Conservation (phyloP, 2,329 filamentous ascomycete genomes). For the Talaromyces marneffei region DNA sequence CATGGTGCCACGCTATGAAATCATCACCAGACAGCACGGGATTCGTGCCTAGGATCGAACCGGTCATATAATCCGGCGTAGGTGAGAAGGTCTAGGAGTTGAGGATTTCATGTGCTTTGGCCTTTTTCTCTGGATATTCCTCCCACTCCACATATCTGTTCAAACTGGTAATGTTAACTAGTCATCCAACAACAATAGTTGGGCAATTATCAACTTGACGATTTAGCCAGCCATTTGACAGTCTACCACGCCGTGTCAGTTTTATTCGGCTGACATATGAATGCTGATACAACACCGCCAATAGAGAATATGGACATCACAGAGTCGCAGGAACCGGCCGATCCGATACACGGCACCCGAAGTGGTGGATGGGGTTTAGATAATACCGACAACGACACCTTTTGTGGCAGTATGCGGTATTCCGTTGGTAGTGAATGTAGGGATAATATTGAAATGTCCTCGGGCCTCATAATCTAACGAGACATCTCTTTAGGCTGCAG, state of each 20-base stretch:
- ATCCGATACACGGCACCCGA: too few relatives aligned
- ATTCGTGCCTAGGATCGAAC: conserved; percentile 52
- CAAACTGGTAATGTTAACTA: too few relatives aligned
- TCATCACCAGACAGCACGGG: conserved; percentile 52
- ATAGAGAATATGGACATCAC: too few relatives aligned
- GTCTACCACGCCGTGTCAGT: too few relatives aligned
- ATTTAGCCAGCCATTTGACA: too few relatives aligned
- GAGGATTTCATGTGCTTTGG: conserved; percentile 52
- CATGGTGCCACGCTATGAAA: conserved; percentile 56
- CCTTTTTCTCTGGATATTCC: conserved; percentile 62
- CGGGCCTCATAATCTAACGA: not conserved
- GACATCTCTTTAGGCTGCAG: not conserved
- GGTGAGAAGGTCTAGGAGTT: conserved; percentile 47
- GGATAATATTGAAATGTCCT: not conserved
- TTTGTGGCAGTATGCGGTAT: not conserved
- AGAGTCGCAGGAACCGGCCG: too few relatives aligned
- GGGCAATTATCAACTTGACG: too few relatives aligned
- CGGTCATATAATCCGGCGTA: conserved; percentile 52
- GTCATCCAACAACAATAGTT: too few relatives aligned
- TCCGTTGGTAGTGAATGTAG: not conserved
- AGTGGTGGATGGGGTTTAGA: too few relatives aligned
- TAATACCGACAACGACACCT: not conserved
- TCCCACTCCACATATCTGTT: conserved; percentile 63
- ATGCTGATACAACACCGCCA: too few relatives aligned
- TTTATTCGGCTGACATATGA: too few relatives aligned